These are phyloP conservation scores for Malbranchea zuffiana DNA, from an alignment of 2,329 filamentous ascomycete species.

Conservation along the genomic window DNA sequence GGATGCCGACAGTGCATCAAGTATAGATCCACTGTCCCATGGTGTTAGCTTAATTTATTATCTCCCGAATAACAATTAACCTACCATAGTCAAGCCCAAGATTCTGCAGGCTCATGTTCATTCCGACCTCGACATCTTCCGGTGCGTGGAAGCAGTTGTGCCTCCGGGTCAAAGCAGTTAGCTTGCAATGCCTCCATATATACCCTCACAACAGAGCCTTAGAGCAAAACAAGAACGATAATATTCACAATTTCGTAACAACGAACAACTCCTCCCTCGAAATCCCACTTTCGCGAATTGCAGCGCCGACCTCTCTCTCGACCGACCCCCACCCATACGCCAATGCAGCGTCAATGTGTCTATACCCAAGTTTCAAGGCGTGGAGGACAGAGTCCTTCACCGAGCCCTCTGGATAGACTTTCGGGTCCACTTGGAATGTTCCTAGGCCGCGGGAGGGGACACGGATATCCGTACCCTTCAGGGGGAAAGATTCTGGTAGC, in stretches of 20 bases:
- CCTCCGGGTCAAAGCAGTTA: constrained; percentile 1
- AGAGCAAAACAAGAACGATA: constrained; percentile 20
- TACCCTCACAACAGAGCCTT: constrained; percentile 43
- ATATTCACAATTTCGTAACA: constrained; percentile 49
- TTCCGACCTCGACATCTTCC: constrained; percentile 39
- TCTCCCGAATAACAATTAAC: constrained; percentile 28
- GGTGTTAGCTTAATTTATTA: constrained; percentile 9
- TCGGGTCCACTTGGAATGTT: constrained; percentile 10
- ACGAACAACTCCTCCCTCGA: constrained; percentile 55
- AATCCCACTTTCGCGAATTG: constrained; percentile 53
- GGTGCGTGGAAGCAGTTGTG: constrained; percentile 29
- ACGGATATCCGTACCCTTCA: constrained; percentile 2
- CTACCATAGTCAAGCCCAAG: constrained; percentile 45
- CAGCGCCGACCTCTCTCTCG: constrained; percentile 54
- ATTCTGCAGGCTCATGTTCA: constrained; percentile 41
- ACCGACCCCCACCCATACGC: constrained; percentile 43
- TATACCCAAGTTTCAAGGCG: constrained; percentile 41
- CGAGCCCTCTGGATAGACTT: constrained; percentile 17
- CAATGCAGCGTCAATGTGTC: constrained; percentile 43
- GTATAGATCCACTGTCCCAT: constrained; percentile 3
- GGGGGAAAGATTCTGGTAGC: constrained; percentile 3
- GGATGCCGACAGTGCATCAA: constrained; percentile 26
- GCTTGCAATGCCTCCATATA: constrained; percentile 28
- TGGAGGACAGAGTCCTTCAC: constrained; percentile 40
- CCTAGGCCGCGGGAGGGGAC: constrained; percentile 8